A percentile compares a stretch with the other conserved stretches of the same genome.
These are phyloP conservation scores for Cryomyces minteri DNA, from an alignment of 495 filamentous ascomycete species.

Conservation along the genomic window DNA sequence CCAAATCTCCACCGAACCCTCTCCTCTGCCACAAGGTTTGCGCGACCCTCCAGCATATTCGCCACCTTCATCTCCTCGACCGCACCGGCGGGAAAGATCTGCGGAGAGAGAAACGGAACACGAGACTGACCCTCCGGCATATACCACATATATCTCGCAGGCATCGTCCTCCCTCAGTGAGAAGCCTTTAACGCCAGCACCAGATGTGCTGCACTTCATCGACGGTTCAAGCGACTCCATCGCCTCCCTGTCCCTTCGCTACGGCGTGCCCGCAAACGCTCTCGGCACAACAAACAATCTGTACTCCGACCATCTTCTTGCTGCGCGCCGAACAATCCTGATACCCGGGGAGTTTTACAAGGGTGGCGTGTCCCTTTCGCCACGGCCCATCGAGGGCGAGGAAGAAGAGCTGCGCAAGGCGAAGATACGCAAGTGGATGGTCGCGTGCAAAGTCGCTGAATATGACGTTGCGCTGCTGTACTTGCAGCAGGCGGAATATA, in stretches of 20 bases:
- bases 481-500: slow-evolving; percentile 43
- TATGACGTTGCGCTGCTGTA: slow-evolving; percentile 59
- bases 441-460: slow-evolving; percentile 48
- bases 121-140: too few relatives aligned
- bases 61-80: slow-evolving; percentile 16
- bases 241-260: slow-evolving; percentile 43
- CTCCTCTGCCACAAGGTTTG: slow-evolving; percentile 34
- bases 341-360: slow-evolving; percentile 50
- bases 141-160: too few relatives aligned
- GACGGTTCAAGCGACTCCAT: slow-evolving; percentile 42
- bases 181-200: slow-evolving; percentile 19
- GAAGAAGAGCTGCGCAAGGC: slow-evolving; percentile 46
- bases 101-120: slow-evolving; percentile 1
- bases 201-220: slow-evolving; percentile 51
- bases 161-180: slow-evolving; percentile 3
- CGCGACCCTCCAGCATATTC: slow-evolving; percentile 40
- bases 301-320: slow-evolving; percentile 42
- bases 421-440: slow-evolving; percentile 52
- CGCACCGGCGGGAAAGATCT: slow-evolving; percentile 1
- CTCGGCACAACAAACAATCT: slow-evolving; percentile 44
- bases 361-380: slow-evolving; percentile 41
- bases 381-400: slow-evolving; percentile 45
- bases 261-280: slow-evolving; percentile 36
- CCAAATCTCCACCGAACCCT: slow-evolving; percentile 31
- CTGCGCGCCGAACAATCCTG: slow-evolving; percentile 42